Base-by-base conservation (phyloP, 1,284 basidiomycete species). In the Rhodofomes roseus region DNA sequence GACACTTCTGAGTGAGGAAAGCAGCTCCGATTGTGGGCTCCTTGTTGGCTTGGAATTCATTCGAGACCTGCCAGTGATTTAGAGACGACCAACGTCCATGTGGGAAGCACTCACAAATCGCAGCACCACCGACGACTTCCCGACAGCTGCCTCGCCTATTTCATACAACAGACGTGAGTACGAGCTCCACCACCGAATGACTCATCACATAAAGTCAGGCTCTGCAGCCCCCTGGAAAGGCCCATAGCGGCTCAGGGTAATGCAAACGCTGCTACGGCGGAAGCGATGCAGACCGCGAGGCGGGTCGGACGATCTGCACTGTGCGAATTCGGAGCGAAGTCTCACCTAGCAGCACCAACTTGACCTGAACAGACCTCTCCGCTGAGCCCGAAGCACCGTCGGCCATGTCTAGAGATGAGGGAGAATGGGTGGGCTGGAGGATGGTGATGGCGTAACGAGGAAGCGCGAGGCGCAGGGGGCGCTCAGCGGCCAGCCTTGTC, bases 1-100 rank as follows among this genome's bases (percentile, higher is more conserved):
- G 88, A 71, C 94, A 96, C 77, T 93, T 93, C 79, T 95, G 93
- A 25, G 93, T 95, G 58, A 93, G 75, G 77, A 97, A 97, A 4
- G 95, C 95, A 54, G 95, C 93, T 55, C 96, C 97, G 71, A 99
- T 99, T 22, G 97, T 99, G 14, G 97, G 97, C 72, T 97, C 95
- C 77, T 96, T 96, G 83, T 96, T 96, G 63, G 92, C 86, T 76
- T 96, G 93, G 75, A 96, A 97, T 73, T 96, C 95, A 77, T 96
- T 93, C 73, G 90, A 89, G 58, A 93, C 90, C 91, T 93, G 62
- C 18, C 5, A 20, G 31, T 31, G 46, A 25, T 55, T 62, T 59
- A 41, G 48, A 57, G 46, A 14, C 14, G 31, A 16, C 34, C 31
- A 14, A 20, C 34, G 25, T 48, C 56, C 54, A 54, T n/a, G 20